A percentile compares a stretch with the other conserved stretches of the same genome.
phyloP scores from a whole-genome alignment of 2,329 filamentous ascomycete species.

The Pezicula neosporulosa region DNA sequence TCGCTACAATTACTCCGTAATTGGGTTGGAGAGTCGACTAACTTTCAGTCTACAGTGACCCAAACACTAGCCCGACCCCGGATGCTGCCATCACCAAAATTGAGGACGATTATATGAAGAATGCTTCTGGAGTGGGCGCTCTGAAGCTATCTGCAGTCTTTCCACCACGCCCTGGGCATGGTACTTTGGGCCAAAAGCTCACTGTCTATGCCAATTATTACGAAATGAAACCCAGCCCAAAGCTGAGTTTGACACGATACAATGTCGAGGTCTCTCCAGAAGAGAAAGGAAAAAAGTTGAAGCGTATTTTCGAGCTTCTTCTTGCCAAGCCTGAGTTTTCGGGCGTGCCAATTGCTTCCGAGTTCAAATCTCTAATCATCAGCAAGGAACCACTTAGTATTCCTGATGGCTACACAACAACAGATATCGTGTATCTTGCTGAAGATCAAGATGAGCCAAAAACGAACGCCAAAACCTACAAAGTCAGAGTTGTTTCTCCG shows the following conservation, averaged over 20 bases:
- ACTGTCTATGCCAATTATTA: constrained; percentile 29
- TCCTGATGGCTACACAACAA: constrained; percentile 7
- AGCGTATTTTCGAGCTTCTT: constrained; percentile 25
- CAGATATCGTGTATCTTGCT: constrained; percentile 17
- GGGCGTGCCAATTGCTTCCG: constrained; percentile 15
- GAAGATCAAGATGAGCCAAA: constrained; percentile 24
- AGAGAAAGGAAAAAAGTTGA: constrained; percentile 22
- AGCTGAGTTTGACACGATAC: constrained; percentile 23
- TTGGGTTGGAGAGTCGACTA: background rate
- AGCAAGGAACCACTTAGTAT: constrained; percentile 14
- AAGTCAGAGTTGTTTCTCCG: constrained; percentile 14
- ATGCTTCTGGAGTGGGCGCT: constrained; percentile 11
- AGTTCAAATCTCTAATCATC: constrained; percentile 26
- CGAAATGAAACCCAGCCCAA: constrained; percentile 15
- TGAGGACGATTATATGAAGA: constrained; percentile 27
- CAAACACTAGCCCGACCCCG: constrained; percentile 16
- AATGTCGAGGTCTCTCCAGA: constrained; percentile 22
- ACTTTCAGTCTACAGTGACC: constrained; percentile 9
- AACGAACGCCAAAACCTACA: constrained; percentile 13
- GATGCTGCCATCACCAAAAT: constrained; percentile 22
- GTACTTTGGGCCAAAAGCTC: constrained; percentile 22
- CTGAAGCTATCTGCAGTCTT: constrained; percentile 16
- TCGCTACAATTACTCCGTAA: constrained; percentile 9
- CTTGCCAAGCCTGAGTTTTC: constrained; percentile 25
- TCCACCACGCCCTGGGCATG: constrained; percentile 26